phyloP scores from a whole-genome alignment of 441 rosid genomes.

The Gossypium gossypioides region DNA sequence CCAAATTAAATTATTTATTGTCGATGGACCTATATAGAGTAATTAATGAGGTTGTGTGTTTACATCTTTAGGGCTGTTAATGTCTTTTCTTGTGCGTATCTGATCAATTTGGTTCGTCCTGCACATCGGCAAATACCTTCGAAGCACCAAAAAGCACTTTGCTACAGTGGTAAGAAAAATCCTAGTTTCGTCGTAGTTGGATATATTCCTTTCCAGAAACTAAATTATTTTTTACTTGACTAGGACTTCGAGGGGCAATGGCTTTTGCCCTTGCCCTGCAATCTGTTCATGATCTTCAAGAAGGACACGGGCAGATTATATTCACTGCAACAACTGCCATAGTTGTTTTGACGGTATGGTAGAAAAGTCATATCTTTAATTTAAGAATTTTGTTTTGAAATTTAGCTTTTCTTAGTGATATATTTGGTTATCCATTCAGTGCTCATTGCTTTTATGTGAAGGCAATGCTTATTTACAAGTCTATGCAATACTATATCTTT shows the following conservation, averaged over 20 bases:
- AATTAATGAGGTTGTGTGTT: conserved; percentile 21
- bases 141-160: conserved; percentile 92
- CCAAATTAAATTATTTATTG: background rate
- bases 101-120: conserved; percentile 85
- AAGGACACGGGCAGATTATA: conserved; percentile 97
- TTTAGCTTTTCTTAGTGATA: background rate
- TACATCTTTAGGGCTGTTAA: conserved; percentile 68
- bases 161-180: conserved; percentile 82
- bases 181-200: conserved; percentile 7
- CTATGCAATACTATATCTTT: background rate
- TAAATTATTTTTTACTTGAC: conserved; percentile 17
- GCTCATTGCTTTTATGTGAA: background rate
- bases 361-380: background rate
- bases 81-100: conserved; percentile 87
- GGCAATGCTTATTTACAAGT: background rate
- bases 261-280: conserved; percentile 99
- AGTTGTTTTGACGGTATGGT: conserved; percentile 79
- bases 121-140: conserved; percentile 65
- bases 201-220: conserved; percentile 9
- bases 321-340: conserved; percentile 97
- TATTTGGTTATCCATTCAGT: background rate
- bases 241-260: conserved; percentile 99
- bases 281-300: conserved; percentile 95
- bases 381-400: background rate
- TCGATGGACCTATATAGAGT: conserved; percentile 11